Evolutionary conservation across 2,329 filamentous ascomycete species (phyloP), one percentile per base, ranked within the genome.

Genomic region (Neofusicoccum cordaticola): DNA sequence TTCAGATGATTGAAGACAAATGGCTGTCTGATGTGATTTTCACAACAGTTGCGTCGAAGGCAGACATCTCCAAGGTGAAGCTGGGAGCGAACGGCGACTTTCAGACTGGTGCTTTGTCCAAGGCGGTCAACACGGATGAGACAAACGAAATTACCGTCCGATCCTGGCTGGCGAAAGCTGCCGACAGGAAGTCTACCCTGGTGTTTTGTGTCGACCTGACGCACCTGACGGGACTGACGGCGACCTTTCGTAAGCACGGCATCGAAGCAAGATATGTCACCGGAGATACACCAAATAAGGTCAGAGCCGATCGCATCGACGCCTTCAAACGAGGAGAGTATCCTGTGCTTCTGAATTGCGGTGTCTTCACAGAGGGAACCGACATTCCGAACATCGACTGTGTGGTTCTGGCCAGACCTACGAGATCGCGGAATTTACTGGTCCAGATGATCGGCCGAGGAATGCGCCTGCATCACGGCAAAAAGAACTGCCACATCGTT

Each of bases 341-440:
- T 67, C 92, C 92, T 0, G 92, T 99, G 0, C 83, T 99, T 13
- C 80, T 99, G 60, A 99, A 99, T 74, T 98, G 95, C 73, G 93
- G 93, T 8, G 91, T 99, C 45, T 98, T 97, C 72, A 98, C 94
- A 0, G 95, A 99, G 79, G 95, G 95, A 2, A 99, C 95, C 0
- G 95, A 99, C 72, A 97, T 99, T 37, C 95, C 96, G 5, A 97
- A 96, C 74, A 91, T 99, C 69, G 95, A 99, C 79, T 98, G 95
- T 73, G 86, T 99, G 27, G 74, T 99, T 8, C 84, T 99, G 8
- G 93, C 90, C 3, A 84, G 95, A 27, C 95, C 95, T 0, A 99
- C 95, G 1, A 88, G 89, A 69, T 98, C 95, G 15, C 88, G 91
- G n/a, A 98, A 97, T 70, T 81, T 99, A 2, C 85, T 99, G 1